A percentile compares a stretch with the other conserved stretches of the same genome.
Conservation (phyloP, 306 rosid species). For the Betula pendula region DNA sequence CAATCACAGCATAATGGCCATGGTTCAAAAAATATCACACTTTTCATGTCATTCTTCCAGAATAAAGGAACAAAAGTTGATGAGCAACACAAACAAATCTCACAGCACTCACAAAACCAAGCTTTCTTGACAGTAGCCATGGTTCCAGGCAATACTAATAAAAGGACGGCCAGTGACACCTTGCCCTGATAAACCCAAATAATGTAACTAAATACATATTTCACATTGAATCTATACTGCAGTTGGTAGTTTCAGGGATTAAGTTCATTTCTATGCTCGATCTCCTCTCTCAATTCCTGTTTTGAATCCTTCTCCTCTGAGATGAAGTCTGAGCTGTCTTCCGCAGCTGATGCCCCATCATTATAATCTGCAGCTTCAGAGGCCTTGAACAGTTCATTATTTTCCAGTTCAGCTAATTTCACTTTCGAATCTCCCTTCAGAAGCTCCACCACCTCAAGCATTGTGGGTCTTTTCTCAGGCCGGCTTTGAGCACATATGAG, state of each 20-base stretch:
- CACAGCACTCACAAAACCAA: conserved; percentile 22
- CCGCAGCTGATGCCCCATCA: conserved; percentile 47
- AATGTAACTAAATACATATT: neutral
- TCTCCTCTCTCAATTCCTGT: conserved; percentile 39
- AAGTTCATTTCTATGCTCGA: conserved; percentile 27
- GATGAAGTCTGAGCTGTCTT: conserved; percentile 73
- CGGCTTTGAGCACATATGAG: conserved; percentile 62
- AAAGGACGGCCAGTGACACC: conserved; percentile 36
- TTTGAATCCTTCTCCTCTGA: conserved; percentile 63
- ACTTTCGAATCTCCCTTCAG: conserved; percentile 79
- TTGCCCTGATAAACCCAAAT: conserved; percentile 10
- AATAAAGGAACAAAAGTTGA: neutral
- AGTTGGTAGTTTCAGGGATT: conserved; percentile 9
- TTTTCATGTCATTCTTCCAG: conserved; percentile 19
- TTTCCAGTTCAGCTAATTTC: conserved; percentile 58
- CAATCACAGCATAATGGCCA: too few relatives aligned
- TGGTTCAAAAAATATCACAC: neutral
- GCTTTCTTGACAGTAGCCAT: conserved; percentile 7
- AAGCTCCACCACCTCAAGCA: conserved; percentile 76
- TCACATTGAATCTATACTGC: neutral
- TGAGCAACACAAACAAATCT: conserved; percentile 16
- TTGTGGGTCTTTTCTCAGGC: conserved; percentile 80
- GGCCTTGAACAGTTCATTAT: conserved; percentile 60
- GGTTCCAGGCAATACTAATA: conserved; percentile 18
- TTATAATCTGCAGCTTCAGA: conserved; percentile 32